Evolutionary conservation across 345 rosid genomes (phyloP).

Genomic region (Hypericum perforatum): DNA sequence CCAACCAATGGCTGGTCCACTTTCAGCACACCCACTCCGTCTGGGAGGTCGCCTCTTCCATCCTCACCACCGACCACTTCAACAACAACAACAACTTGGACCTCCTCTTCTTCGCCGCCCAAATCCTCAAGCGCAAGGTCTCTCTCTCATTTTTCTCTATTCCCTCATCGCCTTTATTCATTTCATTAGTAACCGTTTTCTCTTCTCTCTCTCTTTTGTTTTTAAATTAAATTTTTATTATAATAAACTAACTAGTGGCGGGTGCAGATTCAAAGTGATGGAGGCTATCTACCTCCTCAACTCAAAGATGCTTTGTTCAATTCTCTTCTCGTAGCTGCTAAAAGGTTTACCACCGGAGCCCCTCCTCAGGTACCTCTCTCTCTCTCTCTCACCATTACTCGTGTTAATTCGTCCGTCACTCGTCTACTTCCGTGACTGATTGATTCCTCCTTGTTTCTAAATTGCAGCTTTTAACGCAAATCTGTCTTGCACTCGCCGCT

Average conservation of each 20-base stretch:
- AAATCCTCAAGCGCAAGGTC: conserved; percentile 97
- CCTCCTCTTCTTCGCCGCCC: conserved; percentile 88
- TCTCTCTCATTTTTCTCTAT: not conserved
- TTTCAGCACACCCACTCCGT: conserved; percentile 82
- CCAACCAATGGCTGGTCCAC: conserved; percentile 94
- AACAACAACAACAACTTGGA: conserved; percentile 32
- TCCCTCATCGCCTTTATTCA: not conserved
- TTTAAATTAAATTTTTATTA: too few species aligned
- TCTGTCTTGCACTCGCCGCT: conserved; percentile 84
- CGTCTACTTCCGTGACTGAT: too few species aligned
- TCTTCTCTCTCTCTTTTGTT: not conserved
- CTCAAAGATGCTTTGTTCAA: conserved; percentile 72
- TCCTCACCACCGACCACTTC: conserved; percentile 56
- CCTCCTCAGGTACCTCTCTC: conserved; percentile 71
- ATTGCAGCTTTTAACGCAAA: conserved; percentile 85
- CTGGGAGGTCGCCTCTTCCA: conserved; percentile 88
- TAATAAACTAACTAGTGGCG: too few species aligned
- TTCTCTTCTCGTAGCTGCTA: conserved; percentile 79
- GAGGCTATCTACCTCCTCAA: conserved; percentile 50
- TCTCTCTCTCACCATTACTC: conserved; percentile 9
- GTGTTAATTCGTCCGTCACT: too few species aligned
- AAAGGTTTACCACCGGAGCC: conserved; percentile 71
- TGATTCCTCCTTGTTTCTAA: not conserved
- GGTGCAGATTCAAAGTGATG: conserved; percentile 90
- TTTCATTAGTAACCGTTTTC: not conserved